Conservation (phyloP, 768 basidiomycete species). For the Tylopilus rubrobrunneus region DNA sequence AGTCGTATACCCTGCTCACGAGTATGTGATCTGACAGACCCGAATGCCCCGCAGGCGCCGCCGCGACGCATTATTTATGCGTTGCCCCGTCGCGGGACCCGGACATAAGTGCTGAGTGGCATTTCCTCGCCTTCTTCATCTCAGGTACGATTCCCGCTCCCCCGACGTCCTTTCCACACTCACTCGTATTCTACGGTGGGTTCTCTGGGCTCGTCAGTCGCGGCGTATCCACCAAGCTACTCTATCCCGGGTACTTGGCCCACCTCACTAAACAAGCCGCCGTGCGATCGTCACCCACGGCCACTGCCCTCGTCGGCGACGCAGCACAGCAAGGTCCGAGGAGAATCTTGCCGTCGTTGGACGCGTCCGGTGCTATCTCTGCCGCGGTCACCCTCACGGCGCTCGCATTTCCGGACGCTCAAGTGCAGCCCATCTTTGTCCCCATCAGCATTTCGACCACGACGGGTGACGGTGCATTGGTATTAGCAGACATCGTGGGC, state of each 20-base stretch:
- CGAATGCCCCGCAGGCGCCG: too few species aligned
- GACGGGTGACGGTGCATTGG: slow-evolving; percentile 64
- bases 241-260: slow-evolving; percentile 68
- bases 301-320: slow-evolving; percentile 45
- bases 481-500: slow-evolving; percentile 74
- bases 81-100: too few species aligned
- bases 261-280: slow-evolving; percentile 48
- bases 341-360: slow-evolving; percentile 65
- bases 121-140: slow-evolving; percentile 80
- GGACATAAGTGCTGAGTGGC: slow-evolving; percentile 66
- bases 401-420: slow-evolving; percentile 74
- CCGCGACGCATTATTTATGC: too few species aligned
- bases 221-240: slow-evolving; percentile 57
- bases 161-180: not conserved
- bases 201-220: slow-evolving; percentile 80
- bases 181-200: slow-evolving; percentile 43
- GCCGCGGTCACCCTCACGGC: slow-evolving; percentile 72
- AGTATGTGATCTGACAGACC: too few species aligned
- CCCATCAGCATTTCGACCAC: slow-evolving; percentile 82
- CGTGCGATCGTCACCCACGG: slow-evolving; percentile 35
- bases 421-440: slow-evolving; percentile 73
- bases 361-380: slow-evolving; percentile 86
- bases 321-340: slow-evolving; percentile 30
- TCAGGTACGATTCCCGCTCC: slow-evolving; percentile 45
- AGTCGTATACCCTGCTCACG: too few species aligned